Base-by-base conservation (phyloP, 2,329 filamentous ascomycete genomes). In the Aspergillus sp. region DNA sequence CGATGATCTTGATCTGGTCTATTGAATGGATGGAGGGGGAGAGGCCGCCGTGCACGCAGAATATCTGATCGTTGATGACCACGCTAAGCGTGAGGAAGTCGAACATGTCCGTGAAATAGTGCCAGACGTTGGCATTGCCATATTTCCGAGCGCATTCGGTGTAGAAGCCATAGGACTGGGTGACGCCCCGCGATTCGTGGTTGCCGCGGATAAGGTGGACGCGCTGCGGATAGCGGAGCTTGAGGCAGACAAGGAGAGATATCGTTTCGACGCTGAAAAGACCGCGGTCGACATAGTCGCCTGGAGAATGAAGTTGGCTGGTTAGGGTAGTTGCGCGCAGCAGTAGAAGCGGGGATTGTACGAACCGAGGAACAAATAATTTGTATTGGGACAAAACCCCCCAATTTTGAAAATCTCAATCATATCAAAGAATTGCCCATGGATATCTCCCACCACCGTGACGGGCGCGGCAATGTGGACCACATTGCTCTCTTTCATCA, bases 51-150 rank as follows among this genome's bases (percentile, higher is more conserved):
- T 99, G 95, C 6, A 99, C 95, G 75, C 95, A 99, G 75, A 99
- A 99, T 65, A 99, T 99, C 75, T 98, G 91, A 75, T 99, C 90
- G 74, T 98, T 96, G 73, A 99, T 99, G 63, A 99, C 93, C 60
- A 98, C 96, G 68, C 91, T 96, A 57, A 99, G 81, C 7, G 93
- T 98, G 63, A 99, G 82, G 75, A 96, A 99, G 78, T 99, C 95
- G 77, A 99, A 99, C 93, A 99, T 98, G 79, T 99, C 95, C 64
- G 95, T 99, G 73, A 99, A 99, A 75, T 98, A 95, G 77, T 99
- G 95, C 95, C 95, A 99, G 20, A 99, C 95, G 69, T 95, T 97
- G 63, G 95, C 92, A 72, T 96, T 98, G 73, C 95, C 95, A 77
- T 99, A 99, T 78, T 99, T 99, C 66, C 95, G 89, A 19, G 90